Conservation (phyloP, 306 rosid genomes). For the Prunus padus region DNA sequence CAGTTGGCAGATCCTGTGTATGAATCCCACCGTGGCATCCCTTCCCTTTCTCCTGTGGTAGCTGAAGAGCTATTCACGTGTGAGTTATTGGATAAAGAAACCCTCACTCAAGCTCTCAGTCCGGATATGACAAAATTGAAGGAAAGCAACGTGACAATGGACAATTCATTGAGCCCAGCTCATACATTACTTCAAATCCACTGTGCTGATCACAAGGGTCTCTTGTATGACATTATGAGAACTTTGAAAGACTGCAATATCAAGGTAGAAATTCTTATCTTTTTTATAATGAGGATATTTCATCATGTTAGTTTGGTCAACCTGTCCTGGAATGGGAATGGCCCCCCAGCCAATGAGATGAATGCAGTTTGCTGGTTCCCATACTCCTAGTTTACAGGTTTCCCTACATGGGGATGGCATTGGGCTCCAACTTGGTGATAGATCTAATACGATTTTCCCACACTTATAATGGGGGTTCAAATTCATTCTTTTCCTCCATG, state of each 20-base stretch:
- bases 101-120: slow-evolving; percentile 57
- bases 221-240: slow-evolving; percentile 71
- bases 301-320: not conserved
- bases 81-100: slow-evolving; percentile 48
- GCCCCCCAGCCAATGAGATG: not conserved
- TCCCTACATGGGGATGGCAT: not conserved
- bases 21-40: slow-evolving; percentile 49
- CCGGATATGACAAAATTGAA: slow-evolving; percentile 60
- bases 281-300: not conserved
- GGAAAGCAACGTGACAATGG: slow-evolving; percentile 49
- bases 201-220: slow-evolving; percentile 75
- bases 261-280: slow-evolving; percentile 45
- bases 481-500: no score
- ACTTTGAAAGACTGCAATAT: slow-evolving; percentile 67
- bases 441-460: not conserved
- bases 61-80: slow-evolving; percentile 59
- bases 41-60: slow-evolving; percentile 50
- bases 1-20: slow-evolving; percentile 57
- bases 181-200: slow-evolving; percentile 70
- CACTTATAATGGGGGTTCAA: not conserved
- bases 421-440: not conserved
- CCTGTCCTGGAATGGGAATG: not conserved
- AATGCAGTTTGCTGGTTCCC: not conserved
- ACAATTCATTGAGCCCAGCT: slow-evolving; percentile 69
- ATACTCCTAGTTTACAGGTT: slow-evolving; percentile 8